Evolutionary conservation across 169 alveolate species (phyloP).

Genomic region (Plasmodium gonderi): DNA sequence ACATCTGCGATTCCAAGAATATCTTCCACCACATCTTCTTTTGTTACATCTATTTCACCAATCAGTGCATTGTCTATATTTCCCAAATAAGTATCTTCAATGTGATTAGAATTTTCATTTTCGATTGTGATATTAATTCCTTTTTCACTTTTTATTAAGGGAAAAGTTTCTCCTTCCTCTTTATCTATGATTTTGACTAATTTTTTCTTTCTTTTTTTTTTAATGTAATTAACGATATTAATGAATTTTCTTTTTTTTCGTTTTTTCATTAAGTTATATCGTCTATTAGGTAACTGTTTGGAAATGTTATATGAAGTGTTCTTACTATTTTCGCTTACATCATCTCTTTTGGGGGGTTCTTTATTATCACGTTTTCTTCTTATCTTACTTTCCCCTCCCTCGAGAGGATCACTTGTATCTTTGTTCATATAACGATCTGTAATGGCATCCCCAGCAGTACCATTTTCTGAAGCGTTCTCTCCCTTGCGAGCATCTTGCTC

Average conservation of each 20-base stretch:
- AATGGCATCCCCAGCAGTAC: background rate
- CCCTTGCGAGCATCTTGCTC: background rate
- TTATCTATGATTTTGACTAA: slow-evolving; percentile 15
- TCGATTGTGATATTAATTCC: background rate
- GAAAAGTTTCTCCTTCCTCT: background rate
- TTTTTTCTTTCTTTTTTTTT: slow-evolving; percentile 48
- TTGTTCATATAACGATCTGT: background rate
- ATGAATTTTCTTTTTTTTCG: slow-evolving; percentile 41
- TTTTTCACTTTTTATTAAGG: background rate
- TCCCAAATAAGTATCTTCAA: no score
- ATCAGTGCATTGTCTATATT: background rate
- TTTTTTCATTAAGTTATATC: background rate
- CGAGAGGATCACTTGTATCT: background rate
- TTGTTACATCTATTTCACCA: background rate
- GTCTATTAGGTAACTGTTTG: background rate
- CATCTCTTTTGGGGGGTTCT: background rate
- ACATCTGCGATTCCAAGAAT: background rate
- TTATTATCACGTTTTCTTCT: background rate
- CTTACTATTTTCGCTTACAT: background rate
- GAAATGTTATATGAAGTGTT: background rate
- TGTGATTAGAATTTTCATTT: background rate
- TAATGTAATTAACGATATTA: slow-evolving; percentile 51
- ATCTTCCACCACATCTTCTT: background rate
- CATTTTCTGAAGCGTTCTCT: background rate
- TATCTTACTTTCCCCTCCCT: background rate